Conservation (phyloP, 2,329 filamentous ascomycete genomes). For the Neopestalotiopsis sp. region DNA sequence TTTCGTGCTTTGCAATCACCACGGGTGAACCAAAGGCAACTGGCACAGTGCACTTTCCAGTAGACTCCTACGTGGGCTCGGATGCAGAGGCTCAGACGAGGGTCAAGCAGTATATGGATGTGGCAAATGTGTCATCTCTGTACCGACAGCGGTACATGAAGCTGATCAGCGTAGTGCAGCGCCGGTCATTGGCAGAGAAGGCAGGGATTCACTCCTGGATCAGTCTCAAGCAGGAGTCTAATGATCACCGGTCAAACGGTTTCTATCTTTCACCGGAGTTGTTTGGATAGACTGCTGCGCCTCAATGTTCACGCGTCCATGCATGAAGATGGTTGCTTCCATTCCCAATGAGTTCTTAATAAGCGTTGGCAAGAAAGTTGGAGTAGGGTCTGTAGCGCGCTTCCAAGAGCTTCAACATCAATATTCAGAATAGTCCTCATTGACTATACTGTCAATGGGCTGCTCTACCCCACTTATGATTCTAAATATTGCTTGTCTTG, state of each 20-base stretch:
- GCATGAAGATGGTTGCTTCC: too few species aligned
- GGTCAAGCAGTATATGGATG: conserved; percentile 22
- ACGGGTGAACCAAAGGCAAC: background rate
- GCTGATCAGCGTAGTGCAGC: conserved; percentile 22
- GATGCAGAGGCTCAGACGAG: conserved; percentile 20
- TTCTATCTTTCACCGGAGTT: conserved; percentile 25
- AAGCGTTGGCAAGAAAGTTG: too few species aligned
- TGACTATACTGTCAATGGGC: too few species aligned
- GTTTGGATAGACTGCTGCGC: conserved; percentile 7
- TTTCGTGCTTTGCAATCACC: conserved; percentile 26
- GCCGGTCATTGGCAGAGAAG: conserved; percentile 18
- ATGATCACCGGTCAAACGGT: conserved; percentile 19
- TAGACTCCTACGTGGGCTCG: conserved; percentile 20
- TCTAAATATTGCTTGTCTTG: too few species aligned
- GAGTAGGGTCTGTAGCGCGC: too few species aligned
- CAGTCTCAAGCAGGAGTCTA: conserved; percentile 22
- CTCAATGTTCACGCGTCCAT: too few species aligned
- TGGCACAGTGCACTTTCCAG: conserved; percentile 24
- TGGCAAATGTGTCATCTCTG: conserved; percentile 8
- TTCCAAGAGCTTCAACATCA: too few species aligned
- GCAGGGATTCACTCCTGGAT: conserved; percentile 24
- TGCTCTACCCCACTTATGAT: too few species aligned
- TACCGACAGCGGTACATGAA: conserved; percentile 19
- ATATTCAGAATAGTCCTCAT: too few species aligned
- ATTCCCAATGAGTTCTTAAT: too few species aligned